Base-by-base conservation (phyloP, 768 basidiomycete species). In the Coprinopsis marcescibilis region DNA sequence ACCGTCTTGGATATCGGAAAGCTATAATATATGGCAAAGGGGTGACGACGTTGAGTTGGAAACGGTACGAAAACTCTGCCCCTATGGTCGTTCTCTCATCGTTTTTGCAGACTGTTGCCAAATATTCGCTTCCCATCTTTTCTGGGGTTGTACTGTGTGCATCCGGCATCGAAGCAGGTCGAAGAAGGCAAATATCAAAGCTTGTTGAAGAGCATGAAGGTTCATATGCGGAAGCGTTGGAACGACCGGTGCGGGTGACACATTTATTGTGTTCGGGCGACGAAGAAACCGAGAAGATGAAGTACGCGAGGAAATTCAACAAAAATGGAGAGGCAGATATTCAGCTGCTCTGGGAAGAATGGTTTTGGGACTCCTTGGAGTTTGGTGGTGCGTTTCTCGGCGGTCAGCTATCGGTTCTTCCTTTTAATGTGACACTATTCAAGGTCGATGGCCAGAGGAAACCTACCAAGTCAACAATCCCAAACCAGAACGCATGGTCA, bases 331-430 rank as follows among this genome's bases (percentile, higher is more conserved):
- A 89, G 61, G 84, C 83, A 4, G 72, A 77, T 35, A 91, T 92
- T 25, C 71, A 77, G 41, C 67, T 94, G 2, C 80, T 96, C 1
- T 95, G 93, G 87, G 91, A 94, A 57, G 92, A 95, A 52, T 97
- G 94, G 94, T 86, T 96, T 47, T 94, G 90, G 90, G 93, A 96
- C 57, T 94, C 78, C 21, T 56, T 94, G 2, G 80, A 83, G 33
- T 89, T 80, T 57, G 80, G 81, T 49, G 89, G 85, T 70, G 51
- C 39, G 62, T 60, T 13, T 12, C 14, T 20, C 29, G 14, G n/a
- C n/a, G n/a, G n/a, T 8, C 30, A 32, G 30, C 30, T n/a, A 32
- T 32, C 35, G 23, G 4, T n/a, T 24, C 24, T 40, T n/a, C 38
- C 21, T 45, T 37, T 12, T 38, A 48, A 51, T 37, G 2, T 19